Evolutionary conservation across 176 grass and related monocot species (phyloP), one percentile per base, ranked within the genome.

Genomic region (Oryza coarctata): DNA sequence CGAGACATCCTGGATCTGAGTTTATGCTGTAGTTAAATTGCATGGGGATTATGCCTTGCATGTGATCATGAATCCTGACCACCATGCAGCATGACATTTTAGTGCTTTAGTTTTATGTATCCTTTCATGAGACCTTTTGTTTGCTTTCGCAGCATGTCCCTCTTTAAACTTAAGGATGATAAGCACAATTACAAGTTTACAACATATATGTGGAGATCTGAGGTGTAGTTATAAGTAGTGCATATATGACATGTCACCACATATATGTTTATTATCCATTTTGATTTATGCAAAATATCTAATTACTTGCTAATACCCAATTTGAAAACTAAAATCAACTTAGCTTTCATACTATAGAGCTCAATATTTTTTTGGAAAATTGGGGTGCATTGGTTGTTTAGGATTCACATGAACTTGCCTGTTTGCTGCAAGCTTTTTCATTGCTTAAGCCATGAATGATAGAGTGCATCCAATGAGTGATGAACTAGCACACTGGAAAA

Each of bases 21-120:
- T 68, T 4, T 38, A 23, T 45, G 34, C 20, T 28, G 14, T 68
- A 29, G 44, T 70, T 47, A 66, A 68, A 75, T 44, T 68, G 33
- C 11, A 79, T 80, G 30, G 17, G n/a, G 73, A 66, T 35, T 30
- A 63, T 70, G 75, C n/a, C n/a, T 34, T 84, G 29, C 80, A 73
- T 83, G 3, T 65, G 33, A 66, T 44, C 65, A 39, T 32, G 34
- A 73, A 57, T 81, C 22, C 18, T 79, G 45, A 26, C 23, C 66
- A 20, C 31, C 29, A 22, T 4, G n/a, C 33, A 70, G 23, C 50
- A 68, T 5, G 26, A 80, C 34, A 14, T 38, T 5, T 31, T 27
- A 66, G 10, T 74, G 77, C 29, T 8, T 35, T 26, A 65, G 14
- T 73, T 60, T 29, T 80, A 67, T n/a, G 38, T 55, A 76, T 68